Evolutionary conservation across 768 basidiomycete genomes (phyloP).

Genomic region (Ramaria sp.): DNA sequence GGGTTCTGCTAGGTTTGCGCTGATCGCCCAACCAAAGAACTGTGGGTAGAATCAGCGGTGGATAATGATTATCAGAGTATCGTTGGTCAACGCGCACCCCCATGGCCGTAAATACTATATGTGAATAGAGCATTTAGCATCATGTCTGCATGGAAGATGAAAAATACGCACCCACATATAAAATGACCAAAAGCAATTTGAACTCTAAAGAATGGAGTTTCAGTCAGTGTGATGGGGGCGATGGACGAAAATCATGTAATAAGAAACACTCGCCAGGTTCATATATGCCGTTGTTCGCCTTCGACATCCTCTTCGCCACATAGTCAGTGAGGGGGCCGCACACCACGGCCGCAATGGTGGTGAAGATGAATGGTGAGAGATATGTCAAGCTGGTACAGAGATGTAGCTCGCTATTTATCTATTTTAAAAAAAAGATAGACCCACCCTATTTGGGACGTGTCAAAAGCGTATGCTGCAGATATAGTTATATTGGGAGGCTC

Average conservation of each 20-base stretch:
- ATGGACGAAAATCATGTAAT: conserved; percentile 6
- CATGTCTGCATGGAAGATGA: neutral
- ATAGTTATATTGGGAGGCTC: neutral
- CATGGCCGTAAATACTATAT: conserved; percentile 16
- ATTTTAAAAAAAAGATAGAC: neutral
- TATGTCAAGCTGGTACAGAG: conserved; percentile 5
- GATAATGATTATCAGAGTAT: neutral
- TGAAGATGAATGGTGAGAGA: conserved; percentile 11
- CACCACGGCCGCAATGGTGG: conserved; percentile 10
- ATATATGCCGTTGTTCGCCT: conserved; percentile 9
- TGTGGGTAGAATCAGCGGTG: neutral
- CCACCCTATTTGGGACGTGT: conserved; percentile 9
- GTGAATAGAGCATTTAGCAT: neutral
- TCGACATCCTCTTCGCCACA: conserved; percentile 10
- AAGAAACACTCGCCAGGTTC: neutral
- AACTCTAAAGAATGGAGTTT: conserved; percentile 11
- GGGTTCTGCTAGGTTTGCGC: conserved; percentile 5
- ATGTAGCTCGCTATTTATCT: neutral
- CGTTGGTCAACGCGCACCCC: conserved; percentile 4
- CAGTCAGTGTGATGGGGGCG: conserved; percentile 8
- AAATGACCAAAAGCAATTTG: conserved; percentile 17
- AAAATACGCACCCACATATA: conserved; percentile 12
- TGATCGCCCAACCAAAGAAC: conserved; percentile 16
- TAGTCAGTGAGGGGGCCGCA: conserved; percentile 14
- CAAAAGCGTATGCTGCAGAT: conserved; percentile 12